Percentiles rank a stretch among this genome's conserved stretches.
phyloP scores from a whole-genome alignment of 805 yeast species.

The Sugiyamaella qingdaonensis region DNA sequence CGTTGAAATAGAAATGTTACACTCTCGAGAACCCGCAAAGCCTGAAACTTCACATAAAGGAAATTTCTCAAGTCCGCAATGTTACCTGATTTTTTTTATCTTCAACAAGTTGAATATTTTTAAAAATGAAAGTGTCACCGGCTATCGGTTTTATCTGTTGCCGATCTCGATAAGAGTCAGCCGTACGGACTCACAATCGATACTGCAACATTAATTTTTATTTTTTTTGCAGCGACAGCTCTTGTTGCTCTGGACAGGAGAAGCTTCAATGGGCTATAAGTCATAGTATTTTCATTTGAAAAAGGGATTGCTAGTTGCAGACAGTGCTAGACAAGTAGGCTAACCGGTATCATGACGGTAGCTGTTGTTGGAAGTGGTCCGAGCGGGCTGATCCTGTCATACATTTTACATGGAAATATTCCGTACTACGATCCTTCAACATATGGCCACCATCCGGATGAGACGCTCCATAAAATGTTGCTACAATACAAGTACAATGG shows the following conservation, averaged over 20 bases:
- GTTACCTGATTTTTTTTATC: no score
- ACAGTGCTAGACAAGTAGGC: no score
- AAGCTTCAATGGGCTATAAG: no score
- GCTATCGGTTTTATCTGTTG: background rate
- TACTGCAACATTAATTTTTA: background rate
- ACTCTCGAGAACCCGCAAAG: no score
- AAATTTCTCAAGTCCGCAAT: background rate
- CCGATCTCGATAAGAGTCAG: background rate
- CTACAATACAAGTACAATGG: background rate
- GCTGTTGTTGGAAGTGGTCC: slow-evolving; percentile 31
- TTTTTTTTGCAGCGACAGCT: background rate
- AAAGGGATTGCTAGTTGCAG: no score
- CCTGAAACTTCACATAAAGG: no score
- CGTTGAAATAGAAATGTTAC: no score
- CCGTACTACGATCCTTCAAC: slow-evolving; percentile 28
- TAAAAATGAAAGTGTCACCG: background rate
- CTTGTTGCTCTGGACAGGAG: background rate
- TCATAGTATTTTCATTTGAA: no score
- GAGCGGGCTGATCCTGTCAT: slow-evolving; percentile 30
- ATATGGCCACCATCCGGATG: slow-evolving; percentile 31
- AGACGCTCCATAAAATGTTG: slow-evolving; percentile 23
- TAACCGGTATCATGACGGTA: background rate
- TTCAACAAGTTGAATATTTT: background rate
- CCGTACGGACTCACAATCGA: background rate
- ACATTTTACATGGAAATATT: slow-evolving; percentile 29